These are phyloP conservation scores for Chrysanthemum seticuspe DNA, from an alignment of 129 eudicot species.

Conservation along the genomic window DNA sequence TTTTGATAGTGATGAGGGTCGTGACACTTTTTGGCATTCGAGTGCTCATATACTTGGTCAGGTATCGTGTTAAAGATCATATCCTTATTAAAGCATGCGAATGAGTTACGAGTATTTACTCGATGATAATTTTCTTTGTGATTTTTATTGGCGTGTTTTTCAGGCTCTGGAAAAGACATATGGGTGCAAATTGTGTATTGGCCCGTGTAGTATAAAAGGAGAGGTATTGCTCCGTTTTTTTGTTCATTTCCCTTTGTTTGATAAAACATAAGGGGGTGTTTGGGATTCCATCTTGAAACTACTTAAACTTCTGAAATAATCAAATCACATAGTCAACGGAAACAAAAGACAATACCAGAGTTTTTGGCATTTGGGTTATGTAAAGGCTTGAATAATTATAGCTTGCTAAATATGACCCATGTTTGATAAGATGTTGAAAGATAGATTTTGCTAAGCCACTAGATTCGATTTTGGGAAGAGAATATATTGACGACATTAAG, in stretches of 20 bases:
- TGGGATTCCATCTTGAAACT: too few relatives aligned
- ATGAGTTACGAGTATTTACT: background rate
- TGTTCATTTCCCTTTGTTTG: background rate
- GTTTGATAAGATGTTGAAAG: too few relatives aligned
- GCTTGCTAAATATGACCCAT: too few relatives aligned
- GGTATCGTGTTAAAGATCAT: conserved; percentile 31
- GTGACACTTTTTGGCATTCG: conserved; percentile 96
- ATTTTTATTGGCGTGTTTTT: conserved; percentile 18
- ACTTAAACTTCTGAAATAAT: too few relatives aligned
- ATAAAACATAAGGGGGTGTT: background rate
- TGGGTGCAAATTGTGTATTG: conserved; percentile 92
- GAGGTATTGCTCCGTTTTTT: conserved; percentile 48
- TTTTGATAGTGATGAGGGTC: conserved; percentile 66
- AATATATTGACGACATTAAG: too few relatives aligned
- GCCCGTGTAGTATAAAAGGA: conserved; percentile 94
- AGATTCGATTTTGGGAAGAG: too few relatives aligned
- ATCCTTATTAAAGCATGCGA: background rate
- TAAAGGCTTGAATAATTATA: too few relatives aligned
- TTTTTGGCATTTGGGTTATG: too few relatives aligned
- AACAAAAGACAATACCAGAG: too few relatives aligned
- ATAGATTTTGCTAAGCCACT: too few relatives aligned
- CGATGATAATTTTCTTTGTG: too few relatives aligned
- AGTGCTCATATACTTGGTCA: conserved; percentile 97
- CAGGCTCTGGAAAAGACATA: conserved; percentile 84
- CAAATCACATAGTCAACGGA: too few relatives aligned